Conservation (phyloP, 129 eudicot species). For the Lonicera japonica region DNA sequence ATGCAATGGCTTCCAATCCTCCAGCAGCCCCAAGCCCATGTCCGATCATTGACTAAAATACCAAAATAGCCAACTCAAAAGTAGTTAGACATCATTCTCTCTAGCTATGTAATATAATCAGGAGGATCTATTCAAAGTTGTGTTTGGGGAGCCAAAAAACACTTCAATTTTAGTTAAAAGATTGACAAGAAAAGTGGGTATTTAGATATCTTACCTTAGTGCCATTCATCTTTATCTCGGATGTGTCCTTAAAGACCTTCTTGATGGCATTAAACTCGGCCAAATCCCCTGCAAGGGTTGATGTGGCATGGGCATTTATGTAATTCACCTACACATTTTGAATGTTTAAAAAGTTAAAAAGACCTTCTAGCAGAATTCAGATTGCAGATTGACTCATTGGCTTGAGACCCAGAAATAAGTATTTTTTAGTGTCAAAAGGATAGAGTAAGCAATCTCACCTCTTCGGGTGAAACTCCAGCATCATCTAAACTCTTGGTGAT, state of each 20-base stretch:
- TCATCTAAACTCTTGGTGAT: constrained; percentile 56
- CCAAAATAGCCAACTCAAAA: background rate
- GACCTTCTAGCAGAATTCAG: too few species aligned
- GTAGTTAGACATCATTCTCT: background rate
- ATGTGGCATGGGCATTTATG: constrained; percentile 78
- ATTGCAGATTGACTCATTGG: too few species aligned
- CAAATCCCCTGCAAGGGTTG: constrained; percentile 75
- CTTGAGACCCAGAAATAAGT: background rate
- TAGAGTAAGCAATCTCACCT: constrained; percentile 26
- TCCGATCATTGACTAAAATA: constrained; percentile 70
- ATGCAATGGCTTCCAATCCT: constrained; percentile 77
- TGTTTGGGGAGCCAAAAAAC: too few species aligned
- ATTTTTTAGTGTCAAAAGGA: background rate
- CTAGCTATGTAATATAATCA: background rate
- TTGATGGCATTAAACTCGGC: constrained; percentile 78
- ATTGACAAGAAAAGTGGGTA: background rate
- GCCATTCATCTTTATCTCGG: constrained; percentile 78
- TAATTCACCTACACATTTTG: constrained; percentile 53
- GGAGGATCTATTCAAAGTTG: too few species aligned
- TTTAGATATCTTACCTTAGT: constrained; percentile 49
- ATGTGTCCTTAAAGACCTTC: constrained; percentile 60
- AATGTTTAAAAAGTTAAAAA: background rate
- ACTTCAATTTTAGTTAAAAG: background rate
- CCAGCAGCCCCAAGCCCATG: constrained; percentile 89
- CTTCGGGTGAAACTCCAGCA: constrained; percentile 73